Evolutionary conservation across 2,329 filamentous ascomycete genomes (phyloP).

Genomic region (Pseudocercospora cruenta): DNA sequence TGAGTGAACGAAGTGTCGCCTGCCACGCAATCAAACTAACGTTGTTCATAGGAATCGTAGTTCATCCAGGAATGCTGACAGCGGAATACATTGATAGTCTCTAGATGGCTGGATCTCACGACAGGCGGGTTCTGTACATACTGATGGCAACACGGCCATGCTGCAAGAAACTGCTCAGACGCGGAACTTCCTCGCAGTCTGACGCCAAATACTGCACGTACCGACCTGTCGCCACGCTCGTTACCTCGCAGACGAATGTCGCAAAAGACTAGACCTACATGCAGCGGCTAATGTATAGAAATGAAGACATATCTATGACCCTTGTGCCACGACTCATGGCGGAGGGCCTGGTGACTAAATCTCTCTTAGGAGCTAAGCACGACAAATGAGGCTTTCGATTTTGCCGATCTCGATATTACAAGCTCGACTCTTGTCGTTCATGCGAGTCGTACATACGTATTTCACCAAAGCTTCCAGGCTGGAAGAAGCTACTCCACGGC

Average conservation of each 20-base stretch:
- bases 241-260: no score
- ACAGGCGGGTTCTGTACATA: not conserved
- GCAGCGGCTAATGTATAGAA: not conserved
- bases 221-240: no score
- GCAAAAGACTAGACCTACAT: no score
- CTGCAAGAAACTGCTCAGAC: not conserved
- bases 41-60: constrained; percentile 20
- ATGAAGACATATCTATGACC: not conserved
- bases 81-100: constrained; percentile 20
- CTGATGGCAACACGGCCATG: not conserved
- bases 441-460: not conserved
- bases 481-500: no score
- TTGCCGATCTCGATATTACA: not conserved
- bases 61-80: constrained; percentile 29
- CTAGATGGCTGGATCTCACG: not conserved
- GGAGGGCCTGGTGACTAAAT: not conserved
- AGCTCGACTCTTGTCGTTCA: not conserved
- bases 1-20: not conserved
- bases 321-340: not conserved
- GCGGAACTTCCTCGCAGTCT: not conserved
- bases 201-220: not conserved
- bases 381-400: not conserved
- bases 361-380: not conserved
- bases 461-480: not conserved
- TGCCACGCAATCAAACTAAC: not conserved